Conservation (phyloP, 2,329 filamentous ascomycete species). For the Pseudogymnoascus sp. region DNA sequence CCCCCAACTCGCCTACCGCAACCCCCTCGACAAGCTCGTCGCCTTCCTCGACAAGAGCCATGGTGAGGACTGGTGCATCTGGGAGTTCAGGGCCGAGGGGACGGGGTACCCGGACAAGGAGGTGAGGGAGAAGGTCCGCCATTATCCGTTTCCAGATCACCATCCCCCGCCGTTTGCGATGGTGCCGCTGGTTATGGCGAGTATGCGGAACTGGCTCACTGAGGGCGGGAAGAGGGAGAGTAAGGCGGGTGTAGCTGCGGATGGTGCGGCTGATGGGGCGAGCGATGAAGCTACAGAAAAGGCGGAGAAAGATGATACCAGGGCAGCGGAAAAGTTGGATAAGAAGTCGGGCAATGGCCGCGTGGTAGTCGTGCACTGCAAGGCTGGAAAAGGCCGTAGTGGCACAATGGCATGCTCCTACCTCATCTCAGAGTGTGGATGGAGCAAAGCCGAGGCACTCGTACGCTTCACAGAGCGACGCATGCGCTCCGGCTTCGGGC, state of each 20-base stretch:
- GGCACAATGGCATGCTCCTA: constrained; percentile 85
- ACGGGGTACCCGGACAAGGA: constrained; percentile 90
- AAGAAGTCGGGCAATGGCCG: constrained; percentile 36
- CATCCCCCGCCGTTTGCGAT: constrained; percentile 90
- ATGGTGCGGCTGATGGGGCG: constrained; percentile 10
- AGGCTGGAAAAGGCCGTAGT: constrained; percentile 89
- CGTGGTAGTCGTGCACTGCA: constrained; percentile 91
- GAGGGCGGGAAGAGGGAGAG: constrained; percentile 30
- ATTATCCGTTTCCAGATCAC: constrained; percentile 96
- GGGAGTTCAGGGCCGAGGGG: constrained; percentile 95
- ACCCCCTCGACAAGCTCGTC: constrained; percentile 80
- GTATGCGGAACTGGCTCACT: constrained; percentile 84
- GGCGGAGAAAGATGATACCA: constrained; percentile 14
- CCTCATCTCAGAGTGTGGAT: constrained; percentile 77
- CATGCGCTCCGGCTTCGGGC: constrained; percentile 84
- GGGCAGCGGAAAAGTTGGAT: constrained; percentile 16
- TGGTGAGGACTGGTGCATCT: constrained; percentile 80
- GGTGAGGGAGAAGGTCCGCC: constrained; percentile 75
- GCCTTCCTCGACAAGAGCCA: constrained; percentile 83
- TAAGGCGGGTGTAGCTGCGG: neutral
- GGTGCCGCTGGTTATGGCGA: constrained; percentile 80
- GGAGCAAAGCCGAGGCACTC: constrained; percentile 56
- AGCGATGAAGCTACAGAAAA: constrained; percentile 12
- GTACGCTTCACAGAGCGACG: constrained; percentile 68
- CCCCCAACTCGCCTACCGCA: constrained; percentile 86